Evolutionary conservation across 345 rosid genomes (phyloP), one percentile per base, ranked within the genome.

Genomic region (Eutrema japonicum): DNA sequence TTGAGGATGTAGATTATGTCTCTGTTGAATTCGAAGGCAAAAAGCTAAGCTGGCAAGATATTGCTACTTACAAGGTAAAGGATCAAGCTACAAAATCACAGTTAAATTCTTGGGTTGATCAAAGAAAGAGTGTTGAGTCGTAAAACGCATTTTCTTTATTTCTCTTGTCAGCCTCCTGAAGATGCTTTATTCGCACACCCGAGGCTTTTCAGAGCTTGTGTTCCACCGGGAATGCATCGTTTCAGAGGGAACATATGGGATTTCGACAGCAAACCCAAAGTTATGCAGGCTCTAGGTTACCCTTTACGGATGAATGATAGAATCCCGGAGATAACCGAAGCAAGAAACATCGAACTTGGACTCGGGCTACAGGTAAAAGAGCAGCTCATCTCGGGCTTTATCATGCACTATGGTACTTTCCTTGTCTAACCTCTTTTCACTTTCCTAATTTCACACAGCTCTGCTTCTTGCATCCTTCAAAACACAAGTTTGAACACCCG

Each of bases 201-300:
- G 33, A 89, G 97, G 84, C 91, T 92, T 10, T 95, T 92, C 77
- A 88, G 99, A 82, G 96, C 96, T 33, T 95, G 97, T 51, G 92
- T 89, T 53, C 99, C 99, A 0, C 99, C 97, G 3, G 99, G 97
- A 63, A 89, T 95, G 89, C 97, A 95, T 83, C 87, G 97, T 50
- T 95, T 95, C 78, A 87, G 93, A 73, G 99, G 99, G 41, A 95
- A 95, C 80, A 73, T 92, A 38, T 95, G 99, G 97, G 99, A 95
- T 81, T 92, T 83, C 74, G 96, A 92, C 56, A 81, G 89, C 83
- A 88, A 85, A 81, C 96, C 91, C 2, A 82, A 85, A 59, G 96
- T 91, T 46, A 85, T 87, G 96, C 86, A 74, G 73, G 75, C 84
- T 2, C 77, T 95, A 2, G 96, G 97, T 22, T 95, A 92, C 73